A percentile compares a stretch with the other conserved stretches of the same genome.
phyloP scores from a whole-genome alignment of 2,329 filamentous ascomycete genomes.

The Ophiocordyceps camponoti-leonardi region DNA sequence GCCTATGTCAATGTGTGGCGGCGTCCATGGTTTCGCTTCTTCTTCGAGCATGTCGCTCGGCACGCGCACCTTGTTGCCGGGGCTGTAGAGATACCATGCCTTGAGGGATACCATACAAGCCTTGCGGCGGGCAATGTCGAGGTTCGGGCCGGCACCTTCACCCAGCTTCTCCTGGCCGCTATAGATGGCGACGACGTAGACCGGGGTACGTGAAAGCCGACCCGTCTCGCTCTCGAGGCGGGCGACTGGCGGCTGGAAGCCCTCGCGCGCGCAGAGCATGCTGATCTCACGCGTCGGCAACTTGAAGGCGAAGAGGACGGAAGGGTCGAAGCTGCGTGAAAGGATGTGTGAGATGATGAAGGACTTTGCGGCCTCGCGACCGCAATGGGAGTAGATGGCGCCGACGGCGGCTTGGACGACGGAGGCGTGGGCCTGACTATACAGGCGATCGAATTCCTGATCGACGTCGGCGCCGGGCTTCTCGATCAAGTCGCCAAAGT shows the following conservation, averaged over 20 bases:
- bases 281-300: constrained; percentile 71
- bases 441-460: constrained; percentile 40
- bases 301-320: constrained; percentile 66
- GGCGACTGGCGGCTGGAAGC: constrained; percentile 75
- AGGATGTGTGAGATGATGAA: constrained; percentile 80
- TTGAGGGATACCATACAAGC: constrained; percentile 78
- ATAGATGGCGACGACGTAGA: constrained; percentile 88
- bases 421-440: constrained; percentile 52
- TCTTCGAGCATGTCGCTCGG: constrained; percentile 53
- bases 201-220: constrained; percentile 65
- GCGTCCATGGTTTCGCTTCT: constrained; percentile 45
- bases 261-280: constrained; percentile 71
- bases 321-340: constrained; percentile 59
- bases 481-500: constrained; percentile 52
- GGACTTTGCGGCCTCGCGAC: constrained; percentile 56
- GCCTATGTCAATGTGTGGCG: constrained; percentile 51
- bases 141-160: constrained; percentile 65
- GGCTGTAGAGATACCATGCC: constrained; percentile 92
- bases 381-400: constrained; percentile 71
- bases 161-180: constrained; percentile 82
- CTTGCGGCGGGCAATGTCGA: constrained; percentile 60
- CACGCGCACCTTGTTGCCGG: constrained; percentile 43
- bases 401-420: constrained; percentile 77
- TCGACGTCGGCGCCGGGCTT: constrained; percentile 7
- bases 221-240: constrained; percentile 84